Percentiles rank a stretch among this genome's conserved stretches.
These are phyloP conservation scores for Fimicolochytrium jonesii DNA, from an alignment of 192 early-diverging fungal species.

Conservation along the genomic window DNA sequence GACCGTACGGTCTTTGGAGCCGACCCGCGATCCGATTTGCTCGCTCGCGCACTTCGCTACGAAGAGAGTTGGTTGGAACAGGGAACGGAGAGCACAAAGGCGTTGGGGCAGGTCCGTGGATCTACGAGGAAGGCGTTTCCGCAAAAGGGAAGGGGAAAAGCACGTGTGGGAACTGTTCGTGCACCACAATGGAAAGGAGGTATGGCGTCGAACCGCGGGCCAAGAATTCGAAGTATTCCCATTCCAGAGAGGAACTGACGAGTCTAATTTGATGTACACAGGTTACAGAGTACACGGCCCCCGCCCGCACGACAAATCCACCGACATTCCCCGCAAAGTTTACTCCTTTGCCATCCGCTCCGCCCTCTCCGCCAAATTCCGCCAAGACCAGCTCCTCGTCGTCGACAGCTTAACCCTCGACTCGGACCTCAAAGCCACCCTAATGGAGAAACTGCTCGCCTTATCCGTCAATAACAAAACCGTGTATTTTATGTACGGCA, in stretches of 20 bases:
- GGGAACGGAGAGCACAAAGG: slow-evolving; percentile 81
- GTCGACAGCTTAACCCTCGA: slow-evolving; percentile 53
- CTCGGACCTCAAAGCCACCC: slow-evolving; percentile 12
- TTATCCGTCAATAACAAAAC: slow-evolving; percentile 32
- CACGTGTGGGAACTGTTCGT: slow-evolving; percentile 78
- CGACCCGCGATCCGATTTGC: slow-evolving; percentile 71
- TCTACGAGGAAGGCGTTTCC: slow-evolving; percentile 75
- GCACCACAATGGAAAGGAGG: slow-evolving; percentile 88
- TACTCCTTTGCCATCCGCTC: slow-evolving; percentile 78
- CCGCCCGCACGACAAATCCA: slow-evolving; percentile 76
- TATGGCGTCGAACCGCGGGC: slow-evolving; percentile 28
- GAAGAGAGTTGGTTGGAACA: slow-evolving; percentile 74
- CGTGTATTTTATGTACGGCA: slow-evolving; percentile 45
- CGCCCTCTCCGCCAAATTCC: slow-evolving; percentile 83
- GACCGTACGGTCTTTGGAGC: slow-evolving; percentile 70
- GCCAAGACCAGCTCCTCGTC: slow-evolving; percentile 82
- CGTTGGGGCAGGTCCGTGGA: slow-evolving; percentile 78
- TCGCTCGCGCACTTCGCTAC: slow-evolving; percentile 83
- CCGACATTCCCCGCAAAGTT: slow-evolving; percentile 80
- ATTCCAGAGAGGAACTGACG: neutral
- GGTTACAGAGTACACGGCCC: slow-evolving; percentile 74
- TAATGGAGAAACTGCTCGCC: slow-evolving; percentile 23
- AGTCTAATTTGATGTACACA: neutral
- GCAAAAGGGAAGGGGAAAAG: slow-evolving; percentile 91
- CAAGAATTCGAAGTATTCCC: neutral